Evolutionary conservation across 2,329 filamentous ascomycete species (phyloP).

Genomic region (Fusarium drepaniforme): DNA sequence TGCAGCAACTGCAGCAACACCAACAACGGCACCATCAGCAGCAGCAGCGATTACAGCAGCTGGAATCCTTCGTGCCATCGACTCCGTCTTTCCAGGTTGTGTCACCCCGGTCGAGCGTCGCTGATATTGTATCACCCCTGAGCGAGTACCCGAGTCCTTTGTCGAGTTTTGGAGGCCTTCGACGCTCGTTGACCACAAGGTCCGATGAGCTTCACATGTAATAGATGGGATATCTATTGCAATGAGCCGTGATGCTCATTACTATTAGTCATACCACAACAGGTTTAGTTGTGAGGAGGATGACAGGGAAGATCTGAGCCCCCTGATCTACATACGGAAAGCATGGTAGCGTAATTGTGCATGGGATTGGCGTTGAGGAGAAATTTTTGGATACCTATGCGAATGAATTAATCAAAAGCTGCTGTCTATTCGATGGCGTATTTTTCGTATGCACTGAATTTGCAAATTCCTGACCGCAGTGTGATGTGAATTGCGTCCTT

Average conservation of each 20-base stretch:
- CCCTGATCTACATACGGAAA: neutral
- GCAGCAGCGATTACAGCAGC: constrained; percentile 19
- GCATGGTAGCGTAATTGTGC: neutral
- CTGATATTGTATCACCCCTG: constrained; percentile 41
- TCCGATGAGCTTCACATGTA: constrained; percentile 44
- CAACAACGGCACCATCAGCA: constrained; percentile 11
- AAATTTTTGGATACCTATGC: neutral
- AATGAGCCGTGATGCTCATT: neutral
- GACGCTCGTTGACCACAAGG: constrained; percentile 42
- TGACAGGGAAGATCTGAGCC: neutral
- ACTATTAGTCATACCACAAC: neutral
- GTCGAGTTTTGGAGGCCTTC: constrained; percentile 34
- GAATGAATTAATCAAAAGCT: constrained; percentile 3
- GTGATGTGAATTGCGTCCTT: neutral
- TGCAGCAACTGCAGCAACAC: constrained; percentile 27
- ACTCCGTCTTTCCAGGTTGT: constrained; percentile 23
- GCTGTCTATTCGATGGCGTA: neutral
- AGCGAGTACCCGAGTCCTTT: constrained; percentile 42
- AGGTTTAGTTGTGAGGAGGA: neutral
- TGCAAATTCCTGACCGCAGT: neutral
- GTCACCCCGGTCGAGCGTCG: constrained; percentile 34
- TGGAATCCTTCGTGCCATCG: constrained; percentile 20
- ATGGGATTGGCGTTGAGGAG: neutral
- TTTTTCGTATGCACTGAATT: neutral
- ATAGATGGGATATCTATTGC: neutral